Evolutionary conservation across 768 basidiomycete species (phyloP), one percentile per base, ranked within the genome.

Genomic region (Tulasnella sp.): DNA sequence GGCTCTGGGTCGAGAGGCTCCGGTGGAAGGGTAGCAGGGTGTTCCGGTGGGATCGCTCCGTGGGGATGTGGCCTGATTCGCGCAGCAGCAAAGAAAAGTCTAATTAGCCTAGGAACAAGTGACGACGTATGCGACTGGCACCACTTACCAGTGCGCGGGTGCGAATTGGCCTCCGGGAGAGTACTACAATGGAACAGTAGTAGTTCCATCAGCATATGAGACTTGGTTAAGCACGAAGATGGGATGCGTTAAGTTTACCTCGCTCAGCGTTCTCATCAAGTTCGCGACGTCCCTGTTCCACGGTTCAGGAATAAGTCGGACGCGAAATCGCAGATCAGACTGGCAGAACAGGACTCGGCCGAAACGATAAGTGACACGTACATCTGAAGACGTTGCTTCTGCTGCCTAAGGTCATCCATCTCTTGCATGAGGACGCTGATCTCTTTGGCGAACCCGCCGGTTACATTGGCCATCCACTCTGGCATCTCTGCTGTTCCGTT

Each of bases 361-460:
- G 70, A 39, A 40, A 26, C 9, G 70, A 44, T 13, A 26, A 39
- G 37, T 37, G 35, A 44, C 70, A 44, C 70, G 35, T 44, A 71
- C 70, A 39, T 39, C 42, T 71, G 70, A n/a, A 71, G 70, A 39
- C 32, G 70, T 18, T 71, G 70, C n/a, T 71, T 71, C 35, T 71
- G 9, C 70, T 71, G 39, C n/a, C 70, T 71, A n/a, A 71, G 70
- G 37, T 71, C 70, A 18, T 44, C 70, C 37, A 71, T 44, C 42
- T 71, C 70, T n/a, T 71, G 70, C 70, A 71, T 71, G 70, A 71
- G 35, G 35, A 44, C 70, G 70, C 70, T 44, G 70, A 44, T 44
- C 42, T 71, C 70, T 23, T 71, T 71, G 26, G 70, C 70, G 70
- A 71, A 71, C 15, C 42, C 70, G 16, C 42, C 42, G 9, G 70